Base-by-base conservation (phyloP, 768 basidiomycete genomes). In the Hypholoma sublateritium region DNA sequence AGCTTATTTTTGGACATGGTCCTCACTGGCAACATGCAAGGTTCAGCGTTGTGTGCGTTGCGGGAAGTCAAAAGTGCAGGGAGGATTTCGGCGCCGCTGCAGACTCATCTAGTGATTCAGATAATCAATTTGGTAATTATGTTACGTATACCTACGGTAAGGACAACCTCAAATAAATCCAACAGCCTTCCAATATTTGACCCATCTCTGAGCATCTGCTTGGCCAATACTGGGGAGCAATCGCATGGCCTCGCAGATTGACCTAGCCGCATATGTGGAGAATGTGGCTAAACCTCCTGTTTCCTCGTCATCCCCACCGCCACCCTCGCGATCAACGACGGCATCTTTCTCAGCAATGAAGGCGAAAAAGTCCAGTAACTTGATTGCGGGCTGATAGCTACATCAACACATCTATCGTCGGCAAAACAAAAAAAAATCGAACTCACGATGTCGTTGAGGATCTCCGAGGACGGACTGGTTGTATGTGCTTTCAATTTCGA, bases 171-270 rank as follows among this genome's bases (percentile, higher is more conserved):
- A 41, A 28, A 67, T 65, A 56, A 71, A 65, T 13, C 65, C 66
- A 13, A 53, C 58, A 16, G 58, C 61, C 35, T 58, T 68, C 77
- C 76, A 78, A 53, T 78, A 78, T 5, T 65, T 66, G 2, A 78
- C 65, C 74, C 76, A 79, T n/a, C 55, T 50, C 2, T 35, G 48
- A 13, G 57, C 73, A 45, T 75, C 70, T 0, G 47, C 57, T 1
- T 55, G 53, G 5, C 60, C 66, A 6, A 77, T 50, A 6, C 64
- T 57, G 37, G 60, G 55, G 1, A 75, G 57, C 1, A 51, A 52
- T 22, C 57, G 64, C 65, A 80, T 70, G 7, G 72, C 72, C 48
- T 59, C 46, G 56, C 79, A 77, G 48, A 71, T 56, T 4, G 39
- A 49, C 42, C 64, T 67, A 0, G 70, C 64, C 32, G 71, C 69